These are phyloP conservation scores for Elsinoe ampelina DNA, from an alignment of 2,329 filamentous ascomycete genomes.

Conservation along the genomic window DNA sequence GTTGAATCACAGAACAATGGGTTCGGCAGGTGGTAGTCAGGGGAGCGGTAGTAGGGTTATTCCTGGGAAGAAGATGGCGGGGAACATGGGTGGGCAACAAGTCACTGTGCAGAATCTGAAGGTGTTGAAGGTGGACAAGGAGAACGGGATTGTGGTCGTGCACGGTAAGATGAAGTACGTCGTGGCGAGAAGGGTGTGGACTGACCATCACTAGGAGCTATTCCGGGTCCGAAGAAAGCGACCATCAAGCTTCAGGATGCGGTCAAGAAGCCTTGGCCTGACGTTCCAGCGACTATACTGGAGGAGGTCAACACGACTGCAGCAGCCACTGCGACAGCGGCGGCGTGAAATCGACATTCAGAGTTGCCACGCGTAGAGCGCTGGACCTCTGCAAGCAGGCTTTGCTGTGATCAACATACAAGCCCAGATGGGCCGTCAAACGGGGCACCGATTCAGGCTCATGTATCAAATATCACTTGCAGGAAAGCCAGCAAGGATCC, in stretches of 20 bases:
- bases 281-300: constrained; percentile 27
- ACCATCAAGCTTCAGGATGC: constrained; percentile 82
- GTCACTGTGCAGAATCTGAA: constrained; percentile 87
- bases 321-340: neutral
- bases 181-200: neutral
- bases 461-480: too few species aligned
- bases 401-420: too few species aligned
- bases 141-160: constrained; percentile 79
- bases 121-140: constrained; percentile 77
- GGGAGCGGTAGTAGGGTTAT: constrained; percentile 85
- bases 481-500: too few species aligned
- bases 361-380: neutral
- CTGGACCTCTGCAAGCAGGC: too few species aligned
- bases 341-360: neutral
- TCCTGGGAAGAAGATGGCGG: constrained; percentile 97
- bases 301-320: neutral
- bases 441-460: too few species aligned
- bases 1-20: constrained; percentile 84
- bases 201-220: constrained; percentile 42
- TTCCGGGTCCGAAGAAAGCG: constrained; percentile 81
- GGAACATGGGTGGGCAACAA: constrained; percentile 82
- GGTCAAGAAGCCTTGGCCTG: constrained; percentile 72
- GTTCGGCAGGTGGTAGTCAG: constrained; percentile 80
- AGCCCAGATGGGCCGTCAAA: too few species aligned
- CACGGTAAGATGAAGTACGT: constrained; percentile 48